These are phyloP conservation scores for Aspergillus melleus DNA, from an alignment of 2,329 filamentous ascomycete species.

Conservation along the genomic window DNA sequence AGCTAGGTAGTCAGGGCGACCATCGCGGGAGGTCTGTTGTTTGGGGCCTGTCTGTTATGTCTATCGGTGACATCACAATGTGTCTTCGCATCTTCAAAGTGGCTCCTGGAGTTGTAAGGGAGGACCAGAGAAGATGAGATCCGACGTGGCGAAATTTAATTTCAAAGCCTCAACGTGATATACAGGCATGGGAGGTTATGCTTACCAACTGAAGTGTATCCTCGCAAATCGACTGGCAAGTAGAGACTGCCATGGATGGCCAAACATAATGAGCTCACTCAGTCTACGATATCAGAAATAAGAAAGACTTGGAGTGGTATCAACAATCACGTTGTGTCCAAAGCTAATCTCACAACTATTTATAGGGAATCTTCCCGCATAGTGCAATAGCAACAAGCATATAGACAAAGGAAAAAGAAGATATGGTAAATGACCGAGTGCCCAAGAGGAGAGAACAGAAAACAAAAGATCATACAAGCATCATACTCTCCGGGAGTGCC, in stretches of 20 bases:
- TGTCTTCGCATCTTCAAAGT: no score
- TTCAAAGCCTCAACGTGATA: no score
- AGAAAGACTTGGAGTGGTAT: not conserved
- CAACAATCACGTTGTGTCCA: conserved; percentile 4
- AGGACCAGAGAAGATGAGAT: no score
- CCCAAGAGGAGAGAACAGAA: conserved; percentile 9
- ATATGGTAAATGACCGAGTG: conserved; percentile 11
- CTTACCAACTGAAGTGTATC: no score
- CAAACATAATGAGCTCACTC: no score
- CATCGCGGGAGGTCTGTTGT: not conserved
- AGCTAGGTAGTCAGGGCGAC: not conserved
- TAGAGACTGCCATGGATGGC: no score
- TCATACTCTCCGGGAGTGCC: conserved; percentile 25
- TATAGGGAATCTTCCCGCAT: conserved; percentile 8
- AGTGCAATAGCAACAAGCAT: conserved; percentile 6
- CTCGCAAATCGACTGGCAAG: no score
- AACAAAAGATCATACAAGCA: conserved; percentile 22
- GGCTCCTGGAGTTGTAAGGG: no score
- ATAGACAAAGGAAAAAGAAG: conserved; percentile 20
- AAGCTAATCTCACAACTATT: conserved; percentile 18
- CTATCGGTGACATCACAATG: no score
- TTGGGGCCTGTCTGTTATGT: no score
- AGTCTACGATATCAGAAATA: not conserved
- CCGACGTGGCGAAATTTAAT: no score
- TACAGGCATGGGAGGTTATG: no score